These are phyloP conservation scores for Albugo candida DNA, from an alignment of 352 stramenopile species.

Conservation along the genomic window DNA sequence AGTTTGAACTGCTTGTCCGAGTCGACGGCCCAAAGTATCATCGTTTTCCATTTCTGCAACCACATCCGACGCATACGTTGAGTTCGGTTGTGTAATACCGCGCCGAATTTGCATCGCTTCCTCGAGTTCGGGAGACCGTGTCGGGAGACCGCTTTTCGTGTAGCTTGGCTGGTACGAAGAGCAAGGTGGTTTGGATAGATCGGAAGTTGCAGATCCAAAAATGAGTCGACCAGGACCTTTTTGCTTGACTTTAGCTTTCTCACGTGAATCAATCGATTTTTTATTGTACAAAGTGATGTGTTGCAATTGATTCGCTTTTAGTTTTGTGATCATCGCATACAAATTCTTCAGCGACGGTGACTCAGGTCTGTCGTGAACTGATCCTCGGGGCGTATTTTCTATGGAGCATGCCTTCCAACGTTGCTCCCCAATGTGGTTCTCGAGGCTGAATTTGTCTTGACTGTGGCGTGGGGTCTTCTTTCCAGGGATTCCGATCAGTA, in stretches of 20 bases:
- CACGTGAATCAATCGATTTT: background rate
- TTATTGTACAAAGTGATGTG: background rate
- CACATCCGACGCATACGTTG: slow-evolving; percentile 23
- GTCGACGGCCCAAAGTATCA: slow-evolving; percentile 3
- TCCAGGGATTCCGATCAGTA: slow-evolving; percentile 29
- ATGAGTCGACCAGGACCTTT: slow-evolving; percentile 31
- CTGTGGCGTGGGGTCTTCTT: slow-evolving; percentile 8
- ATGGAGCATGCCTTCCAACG: background rate
- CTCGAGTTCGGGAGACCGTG: slow-evolving; percentile 36
- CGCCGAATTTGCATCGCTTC: slow-evolving; percentile 20
- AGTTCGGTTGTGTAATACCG: slow-evolving; percentile 1
- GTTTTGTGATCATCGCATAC: background rate
- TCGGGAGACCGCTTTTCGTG: no score
- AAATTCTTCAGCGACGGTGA: background rate
- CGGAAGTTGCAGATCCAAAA: slow-evolving; percentile 52
- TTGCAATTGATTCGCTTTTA: background rate
- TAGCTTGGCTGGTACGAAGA: slow-evolving; percentile 41
- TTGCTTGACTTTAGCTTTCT: background rate
- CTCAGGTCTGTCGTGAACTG: no score
- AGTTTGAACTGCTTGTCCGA: slow-evolving; percentile 38
- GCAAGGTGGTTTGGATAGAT: slow-evolving; percentile 48
- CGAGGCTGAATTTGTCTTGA: background rate
- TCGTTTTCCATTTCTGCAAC: slow-evolving; percentile 20
- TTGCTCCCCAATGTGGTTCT: background rate
- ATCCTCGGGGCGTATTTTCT: background rate